Evolutionary conservation across 2,329 filamentous ascomycete genomes (phyloP), one percentile per base, ranked within the genome.

Genomic region (Fusarium domesticum): DNA sequence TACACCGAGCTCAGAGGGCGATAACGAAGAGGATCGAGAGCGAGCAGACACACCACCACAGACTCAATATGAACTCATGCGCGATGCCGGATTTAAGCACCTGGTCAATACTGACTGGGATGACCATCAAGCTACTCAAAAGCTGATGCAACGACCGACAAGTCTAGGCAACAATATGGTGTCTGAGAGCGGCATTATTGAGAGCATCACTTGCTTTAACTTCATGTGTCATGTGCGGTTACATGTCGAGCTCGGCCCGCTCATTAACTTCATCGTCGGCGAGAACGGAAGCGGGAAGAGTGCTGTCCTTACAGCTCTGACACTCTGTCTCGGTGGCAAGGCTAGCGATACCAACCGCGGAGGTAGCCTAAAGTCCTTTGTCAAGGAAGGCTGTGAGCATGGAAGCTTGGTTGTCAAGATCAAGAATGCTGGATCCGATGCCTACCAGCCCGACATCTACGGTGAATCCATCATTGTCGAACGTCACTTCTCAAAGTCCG

Each of bases 201-300:
- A 96, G 65, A 84, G 84, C 51, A 86, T 97, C 43, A 86, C 83
- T 30, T 95, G 90, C 64, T 80, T 83, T 57, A 96, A 96, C 65
- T 97, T 97, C 68, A 97, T 97, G 93, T 97, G 92, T 61, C 93
- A 98, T 64, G 75, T 83, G 35, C 83, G 85, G 43, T 77, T 97
- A 15, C 81, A 85, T 34, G 87, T 95, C 47, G 80, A 86, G 44
- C 75, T 98, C n/a, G 93, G 93, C 0, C 93, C 93, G 0, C 73
- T 96, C 30, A 95, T 98, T 66, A 98, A 98, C 68, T 98, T 98
- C 68, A 91, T 98, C 50, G 91, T 96, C 43, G 93, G 93, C 14
- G 90, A 96, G 66, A 98, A 98, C 63, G 93, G 93, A 23, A 97
- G 92, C 63, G 93, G 93, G 28, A 98, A 98, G 72, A 98, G 93